Evolutionary conservation across 768 basidiomycete genomes (phyloP).

Genomic region (Leccinum pellstonianum): DNA sequence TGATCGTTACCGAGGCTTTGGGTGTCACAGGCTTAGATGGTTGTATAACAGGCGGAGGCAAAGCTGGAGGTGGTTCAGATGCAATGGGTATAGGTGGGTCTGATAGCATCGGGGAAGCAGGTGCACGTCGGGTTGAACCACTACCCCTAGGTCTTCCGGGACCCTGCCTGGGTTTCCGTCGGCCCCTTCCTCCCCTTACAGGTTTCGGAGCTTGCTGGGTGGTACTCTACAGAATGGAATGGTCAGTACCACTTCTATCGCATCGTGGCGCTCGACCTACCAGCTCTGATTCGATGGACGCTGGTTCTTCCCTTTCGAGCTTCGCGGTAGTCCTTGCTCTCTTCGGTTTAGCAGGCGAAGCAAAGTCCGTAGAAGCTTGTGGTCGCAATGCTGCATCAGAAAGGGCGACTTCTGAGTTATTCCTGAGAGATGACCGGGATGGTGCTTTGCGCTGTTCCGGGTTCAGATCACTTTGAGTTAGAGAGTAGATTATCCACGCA

Average conservation of each 20-base stretch:
- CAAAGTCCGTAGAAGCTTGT: constrained; percentile 17
- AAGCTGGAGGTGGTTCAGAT: constrained; percentile 13
- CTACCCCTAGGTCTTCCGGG: constrained; percentile 20
- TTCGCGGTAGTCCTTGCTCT: constrained; percentile 30
- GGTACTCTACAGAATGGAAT: constrained; percentile 10
- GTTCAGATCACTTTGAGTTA: constrained; percentile 2
- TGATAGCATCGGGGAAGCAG: constrained; percentile 12
- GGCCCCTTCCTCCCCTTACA: constrained; percentile 17
- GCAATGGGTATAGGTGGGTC: constrained; percentile 16
- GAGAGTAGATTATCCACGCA: neutral
- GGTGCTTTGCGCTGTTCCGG: constrained; percentile 31
- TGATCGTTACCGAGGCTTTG: constrained; percentile 36
- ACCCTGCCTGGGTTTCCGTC: constrained; percentile 24
- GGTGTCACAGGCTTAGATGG: constrained; percentile 29
- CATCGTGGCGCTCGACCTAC: constrained; percentile 17
- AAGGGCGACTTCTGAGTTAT: constrained; percentile 15
- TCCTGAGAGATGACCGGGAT: constrained; percentile 18
- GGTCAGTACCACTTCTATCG: constrained; percentile 5
- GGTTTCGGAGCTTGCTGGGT: constrained; percentile 16
- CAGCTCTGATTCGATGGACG: constrained; percentile 6
- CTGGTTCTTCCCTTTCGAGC: constrained; percentile 25
- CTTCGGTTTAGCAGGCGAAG: constrained; percentile 31
- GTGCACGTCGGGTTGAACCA: constrained; percentile 13
- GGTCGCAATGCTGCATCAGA: constrained; percentile 12
- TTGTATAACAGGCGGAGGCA: constrained; percentile 12